Evolutionary conservation across 1,284 basidiomycete genomes (phyloP).

Genomic region (Ustilago cynodontis): DNA sequence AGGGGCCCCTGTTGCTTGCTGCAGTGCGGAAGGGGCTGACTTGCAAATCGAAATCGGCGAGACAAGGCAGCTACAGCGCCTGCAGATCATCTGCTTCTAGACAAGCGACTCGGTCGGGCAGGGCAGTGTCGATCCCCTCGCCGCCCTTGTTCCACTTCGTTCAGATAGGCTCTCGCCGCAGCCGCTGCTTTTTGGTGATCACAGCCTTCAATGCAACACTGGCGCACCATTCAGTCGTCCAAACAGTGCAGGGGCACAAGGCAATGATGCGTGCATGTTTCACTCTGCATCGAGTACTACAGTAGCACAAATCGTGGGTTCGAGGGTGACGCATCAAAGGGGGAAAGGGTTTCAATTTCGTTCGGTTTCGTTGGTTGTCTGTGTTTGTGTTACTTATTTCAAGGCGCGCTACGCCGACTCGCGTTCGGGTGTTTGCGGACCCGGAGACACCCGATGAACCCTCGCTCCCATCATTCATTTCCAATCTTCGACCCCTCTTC

Average conservation of each 20-base stretch:
- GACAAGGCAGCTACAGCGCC: neutral
- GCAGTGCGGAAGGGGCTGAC: no score
- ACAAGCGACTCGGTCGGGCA: neutral
- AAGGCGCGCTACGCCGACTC: slow-evolving; percentile 19
- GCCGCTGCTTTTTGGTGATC: neutral
- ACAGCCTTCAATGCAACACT: neutral
- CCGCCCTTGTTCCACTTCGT: slow-evolving; percentile 4
- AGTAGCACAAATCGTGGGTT: slow-evolving; percentile 11
- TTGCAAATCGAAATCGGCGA: neutral
- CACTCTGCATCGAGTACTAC: neutral
- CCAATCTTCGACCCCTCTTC: neutral
- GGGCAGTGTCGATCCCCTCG: slow-evolving; percentile 21
- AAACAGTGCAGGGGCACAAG: neutral
- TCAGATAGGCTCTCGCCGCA: neutral
- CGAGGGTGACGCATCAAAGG: slow-evolving; percentile 23
- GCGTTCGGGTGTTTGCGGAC: slow-evolving; percentile 37
- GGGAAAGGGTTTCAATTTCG: slow-evolving; percentile 15
- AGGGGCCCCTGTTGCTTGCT: neutral
- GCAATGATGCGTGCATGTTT: neutral
- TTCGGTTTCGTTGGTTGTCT: no score
- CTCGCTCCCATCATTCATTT: neutral
- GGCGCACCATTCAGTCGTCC: neutral
- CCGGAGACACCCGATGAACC: slow-evolving; percentile 31
- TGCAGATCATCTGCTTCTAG: slow-evolving; percentile 1
- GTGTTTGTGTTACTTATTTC: neutral